phyloP scores from a whole-genome alignment of 805 yeast genomes.

The Starmerella sp. region DNA sequence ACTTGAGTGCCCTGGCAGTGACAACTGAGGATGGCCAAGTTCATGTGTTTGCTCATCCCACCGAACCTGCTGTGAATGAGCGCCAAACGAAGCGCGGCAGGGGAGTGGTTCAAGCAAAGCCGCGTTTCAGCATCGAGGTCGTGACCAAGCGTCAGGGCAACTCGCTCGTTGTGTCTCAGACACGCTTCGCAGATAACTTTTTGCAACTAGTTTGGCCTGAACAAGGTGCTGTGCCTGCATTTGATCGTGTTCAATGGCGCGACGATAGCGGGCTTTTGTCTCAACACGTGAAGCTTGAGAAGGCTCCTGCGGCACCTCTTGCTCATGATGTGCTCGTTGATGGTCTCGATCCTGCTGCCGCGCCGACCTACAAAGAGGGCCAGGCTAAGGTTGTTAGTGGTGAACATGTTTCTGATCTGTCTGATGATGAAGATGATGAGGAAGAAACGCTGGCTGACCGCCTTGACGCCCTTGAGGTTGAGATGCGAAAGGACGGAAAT shows the following conservation, averaged over 20 bases:
- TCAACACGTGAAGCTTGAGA: constrained; percentile 8
- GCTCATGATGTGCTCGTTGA: constrained; percentile 20
- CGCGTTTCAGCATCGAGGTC: constrained; percentile 12
- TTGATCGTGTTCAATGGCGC: constrained; percentile 28
- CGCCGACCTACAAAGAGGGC: constrained; percentile 28
- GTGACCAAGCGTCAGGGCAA: constrained; percentile 5
- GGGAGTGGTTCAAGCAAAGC: constrained; percentile 7
- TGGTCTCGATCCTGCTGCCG: constrained; percentile 38
- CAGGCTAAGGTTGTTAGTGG: constrained; percentile 30
- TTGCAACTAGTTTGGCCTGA: constrained; percentile 26
- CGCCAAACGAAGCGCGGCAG: constrained; percentile 6
- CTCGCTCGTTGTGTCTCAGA: constrained; percentile 6
- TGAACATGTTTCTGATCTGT: constrained; percentile 26
- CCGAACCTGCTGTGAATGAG: constrained; percentile 2
- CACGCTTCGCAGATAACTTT: constrained; percentile 17
- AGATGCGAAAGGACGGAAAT: constrained; percentile 11
- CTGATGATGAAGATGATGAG: constrained; percentile 21
- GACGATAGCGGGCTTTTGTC: constrained; percentile 24
- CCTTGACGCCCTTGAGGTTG: constrained; percentile 29
- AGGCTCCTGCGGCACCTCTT: constrained; percentile 20
- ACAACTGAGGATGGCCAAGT: constrained; percentile 65
- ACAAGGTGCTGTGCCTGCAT: constrained; percentile 26
- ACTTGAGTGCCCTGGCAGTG: constrained; percentile 34
- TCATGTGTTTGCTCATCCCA: constrained; percentile 46
- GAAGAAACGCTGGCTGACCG: constrained; percentile 35